phyloP scores from a whole-genome alignment of 306 rosid genomes.

The Astragalus glycyphyllos region DNA sequence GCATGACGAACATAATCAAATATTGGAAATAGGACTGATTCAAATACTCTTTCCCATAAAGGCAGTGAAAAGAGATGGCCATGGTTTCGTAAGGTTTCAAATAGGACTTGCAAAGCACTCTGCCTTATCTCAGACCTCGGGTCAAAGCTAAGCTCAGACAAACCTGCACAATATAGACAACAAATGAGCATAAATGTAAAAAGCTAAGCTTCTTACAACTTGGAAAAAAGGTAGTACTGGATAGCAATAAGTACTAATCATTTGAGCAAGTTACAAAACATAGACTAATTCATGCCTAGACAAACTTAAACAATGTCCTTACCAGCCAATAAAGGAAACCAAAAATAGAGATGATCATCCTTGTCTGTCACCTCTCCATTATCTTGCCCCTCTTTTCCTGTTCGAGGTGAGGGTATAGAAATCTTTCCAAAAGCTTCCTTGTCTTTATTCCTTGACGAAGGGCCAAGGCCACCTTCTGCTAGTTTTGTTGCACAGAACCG shows the following conservation, averaged over 20 bases:
- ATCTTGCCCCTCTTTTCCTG: constrained; percentile 75
- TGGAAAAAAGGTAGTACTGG: constrained; percentile 25
- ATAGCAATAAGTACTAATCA: constrained; percentile 20
- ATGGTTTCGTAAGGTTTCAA: constrained; percentile 96
- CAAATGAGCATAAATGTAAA: constrained; percentile 22
- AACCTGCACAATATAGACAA: constrained; percentile 65
- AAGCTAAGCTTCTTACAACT: constrained; percentile 29
- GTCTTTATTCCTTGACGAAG: constrained; percentile 73
- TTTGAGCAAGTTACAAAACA: constrained; percentile 24
- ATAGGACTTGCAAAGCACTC: constrained; percentile 93
- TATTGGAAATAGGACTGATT: constrained; percentile 95
- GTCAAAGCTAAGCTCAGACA: constrained; percentile 98
- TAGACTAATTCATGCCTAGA: constrained; percentile 20
- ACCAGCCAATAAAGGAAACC: constrained; percentile 99
- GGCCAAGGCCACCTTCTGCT: constrained; percentile 90
- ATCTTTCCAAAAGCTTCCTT: constrained; percentile 70
- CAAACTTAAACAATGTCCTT: constrained; percentile 45
- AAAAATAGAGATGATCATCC: constrained; percentile 93
- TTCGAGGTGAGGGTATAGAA: constrained; percentile 66
- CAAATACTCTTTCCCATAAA: constrained; percentile 96
- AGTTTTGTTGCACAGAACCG: constrained; percentile 96
- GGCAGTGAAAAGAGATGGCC: constrained; percentile 96
- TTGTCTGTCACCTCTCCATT: constrained; percentile 75
- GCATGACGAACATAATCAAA: constrained; percentile 98
- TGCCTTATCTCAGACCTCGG: constrained; percentile 98